These are phyloP conservation scores for Capsicum pubescens DNA, from an alignment of 257 asterid genomes.

Conservation along the genomic window DNA sequence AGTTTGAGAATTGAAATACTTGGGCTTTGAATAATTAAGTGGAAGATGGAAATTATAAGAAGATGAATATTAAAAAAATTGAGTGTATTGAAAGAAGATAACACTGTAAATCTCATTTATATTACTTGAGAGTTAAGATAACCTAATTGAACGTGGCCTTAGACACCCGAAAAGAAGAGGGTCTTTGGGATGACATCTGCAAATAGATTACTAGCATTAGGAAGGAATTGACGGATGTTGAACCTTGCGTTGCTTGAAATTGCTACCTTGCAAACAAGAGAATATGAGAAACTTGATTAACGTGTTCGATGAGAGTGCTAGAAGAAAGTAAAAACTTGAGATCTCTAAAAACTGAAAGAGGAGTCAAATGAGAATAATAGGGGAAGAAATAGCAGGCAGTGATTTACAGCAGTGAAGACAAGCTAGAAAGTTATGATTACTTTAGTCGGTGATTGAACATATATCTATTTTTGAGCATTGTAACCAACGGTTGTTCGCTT, in stretches of 20 bases:
- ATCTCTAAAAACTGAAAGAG: conserved; percentile 14
- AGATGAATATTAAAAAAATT: not conserved
- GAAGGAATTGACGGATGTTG: not conserved
- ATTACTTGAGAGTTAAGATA: not conserved
- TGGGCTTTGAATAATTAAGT: not conserved
- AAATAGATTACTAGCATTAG: conserved; percentile 11
- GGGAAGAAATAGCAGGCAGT: not conserved
- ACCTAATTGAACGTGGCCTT: not conserved
- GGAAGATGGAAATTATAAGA: not conserved
- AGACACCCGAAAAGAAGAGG: not conserved
- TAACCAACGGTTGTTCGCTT: not conserved
- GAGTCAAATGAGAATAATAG: not conserved
- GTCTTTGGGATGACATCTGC: conserved; percentile 11
- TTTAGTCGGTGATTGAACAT: not conserved
- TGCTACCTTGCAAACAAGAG: not conserved
- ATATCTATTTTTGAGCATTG: not conserved
- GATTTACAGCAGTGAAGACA: not conserved
- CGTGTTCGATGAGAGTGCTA: not conserved
- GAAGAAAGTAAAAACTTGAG: not conserved
- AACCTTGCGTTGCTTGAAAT: conserved; percentile 9
- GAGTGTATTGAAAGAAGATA: not conserved
- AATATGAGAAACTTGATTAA: not conserved
- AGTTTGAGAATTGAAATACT: conserved; percentile 13
- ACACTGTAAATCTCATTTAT: conserved; percentile 9
- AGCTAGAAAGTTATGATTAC: not conserved